Evolutionary conservation across 495 filamentous ascomycete species (phyloP).

Genomic region (Chaetomium fimeti): DNA sequence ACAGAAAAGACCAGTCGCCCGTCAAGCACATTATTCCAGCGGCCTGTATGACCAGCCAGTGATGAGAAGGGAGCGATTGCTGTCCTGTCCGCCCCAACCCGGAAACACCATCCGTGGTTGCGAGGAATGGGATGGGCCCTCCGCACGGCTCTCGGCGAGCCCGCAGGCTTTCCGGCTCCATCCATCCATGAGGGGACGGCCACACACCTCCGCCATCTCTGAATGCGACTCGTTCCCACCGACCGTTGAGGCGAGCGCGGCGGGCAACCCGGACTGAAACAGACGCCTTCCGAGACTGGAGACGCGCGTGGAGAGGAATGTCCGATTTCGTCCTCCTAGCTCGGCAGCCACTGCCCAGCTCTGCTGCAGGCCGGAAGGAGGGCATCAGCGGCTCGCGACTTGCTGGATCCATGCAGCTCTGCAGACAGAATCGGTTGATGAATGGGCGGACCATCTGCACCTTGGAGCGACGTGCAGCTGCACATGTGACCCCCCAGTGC

Average conservation of each 20-base stretch:
- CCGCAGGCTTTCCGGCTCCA: too few species aligned
- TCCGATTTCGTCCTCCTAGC: background rate
- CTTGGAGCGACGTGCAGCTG: conserved; percentile 36
- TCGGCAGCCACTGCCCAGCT: background rate
- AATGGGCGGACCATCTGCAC: conserved; percentile 34
- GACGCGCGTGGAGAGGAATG: background rate
- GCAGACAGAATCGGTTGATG: conserved; percentile 26
- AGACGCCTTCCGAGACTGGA: background rate
- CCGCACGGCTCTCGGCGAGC: too few species aligned
- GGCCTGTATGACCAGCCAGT: too few species aligned
- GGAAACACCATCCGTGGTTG: too few species aligned
- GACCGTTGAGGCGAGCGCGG: background rate
- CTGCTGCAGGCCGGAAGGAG: conserved; percentile 1
- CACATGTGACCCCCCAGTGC: conserved; percentile 37
- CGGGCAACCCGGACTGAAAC: background rate
- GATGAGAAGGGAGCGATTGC: background rate
- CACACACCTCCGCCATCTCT: background rate
- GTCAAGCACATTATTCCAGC: background rate
- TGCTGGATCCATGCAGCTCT: conserved; percentile 25
- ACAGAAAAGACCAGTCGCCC: background rate
- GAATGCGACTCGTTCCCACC: background rate
- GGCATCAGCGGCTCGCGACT: conserved; percentile 26
- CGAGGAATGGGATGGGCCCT: too few species aligned
- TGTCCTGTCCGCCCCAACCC: background rate
- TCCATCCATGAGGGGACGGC: background rate